phyloP scores from a whole-genome alignment of 1,284 basidiomycete species.

The Malassezia dermatis region DNA sequence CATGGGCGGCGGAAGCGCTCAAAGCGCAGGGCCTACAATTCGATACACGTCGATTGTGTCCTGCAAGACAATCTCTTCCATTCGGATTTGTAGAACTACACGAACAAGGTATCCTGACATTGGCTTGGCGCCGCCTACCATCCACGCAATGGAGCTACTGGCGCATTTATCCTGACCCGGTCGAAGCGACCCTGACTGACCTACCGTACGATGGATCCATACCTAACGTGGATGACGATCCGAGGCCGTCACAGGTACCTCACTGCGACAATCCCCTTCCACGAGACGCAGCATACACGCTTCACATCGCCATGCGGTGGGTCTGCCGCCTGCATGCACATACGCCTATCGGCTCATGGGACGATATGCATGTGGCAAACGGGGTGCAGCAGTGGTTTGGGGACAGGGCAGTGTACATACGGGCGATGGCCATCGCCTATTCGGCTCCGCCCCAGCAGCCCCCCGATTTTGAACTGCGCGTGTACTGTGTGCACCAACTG shows the following conservation, averaged over 20 bases:
- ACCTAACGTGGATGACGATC: background rate
- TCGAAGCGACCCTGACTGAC: background rate
- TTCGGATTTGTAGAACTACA: background rate
- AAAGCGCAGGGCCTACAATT: background rate
- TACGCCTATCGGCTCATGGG: slow-evolving; percentile 6
- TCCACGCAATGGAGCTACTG: background rate
- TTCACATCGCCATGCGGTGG: slow-evolving; percentile 8
- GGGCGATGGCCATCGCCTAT: slow-evolving; percentile 1
- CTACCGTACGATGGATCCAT: background rate
- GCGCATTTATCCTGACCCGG: background rate
- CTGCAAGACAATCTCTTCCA: background rate
- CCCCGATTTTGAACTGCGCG: background rate
- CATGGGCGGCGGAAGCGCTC: background rate
- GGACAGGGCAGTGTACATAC: background rate
- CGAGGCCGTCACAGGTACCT: background rate
- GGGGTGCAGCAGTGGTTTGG: background rate
- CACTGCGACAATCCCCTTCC: background rate
- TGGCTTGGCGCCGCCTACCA: background rate
- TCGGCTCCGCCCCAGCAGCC: background rate
- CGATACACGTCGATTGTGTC: background rate
- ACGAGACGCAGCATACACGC: background rate
- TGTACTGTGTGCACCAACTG: background rate
- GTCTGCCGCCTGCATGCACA: slow-evolving; percentile 10
- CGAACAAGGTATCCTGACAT: background rate
- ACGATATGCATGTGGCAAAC: background rate